phyloP scores from a whole-genome alignment of 345 rosid genomes.

The Camelina hispida region DNA sequence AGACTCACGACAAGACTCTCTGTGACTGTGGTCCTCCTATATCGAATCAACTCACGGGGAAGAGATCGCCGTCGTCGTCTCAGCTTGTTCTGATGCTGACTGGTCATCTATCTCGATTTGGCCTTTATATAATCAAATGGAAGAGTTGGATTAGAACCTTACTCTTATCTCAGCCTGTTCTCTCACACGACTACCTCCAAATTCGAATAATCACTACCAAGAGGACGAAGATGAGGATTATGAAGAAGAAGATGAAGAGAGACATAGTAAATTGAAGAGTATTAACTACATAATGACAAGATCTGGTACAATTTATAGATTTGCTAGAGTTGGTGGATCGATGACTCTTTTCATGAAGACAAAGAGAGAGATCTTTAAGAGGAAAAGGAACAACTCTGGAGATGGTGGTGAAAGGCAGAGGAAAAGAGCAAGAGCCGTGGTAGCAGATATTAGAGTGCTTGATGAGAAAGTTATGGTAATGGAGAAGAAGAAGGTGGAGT shows the following conservation, averaged over 20 bases:
- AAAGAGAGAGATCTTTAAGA: constrained; percentile 36
- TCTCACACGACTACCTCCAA: constrained; percentile 43
- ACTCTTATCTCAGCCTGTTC: constrained; percentile 61
- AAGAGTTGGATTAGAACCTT: constrained; percentile 68
- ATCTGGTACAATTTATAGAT: constrained; percentile 58
- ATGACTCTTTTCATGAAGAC: constrained; percentile 36
- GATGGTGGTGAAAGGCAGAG: constrained; percentile 35
- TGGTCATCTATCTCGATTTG: constrained; percentile 55
- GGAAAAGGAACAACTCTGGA: constrained; percentile 35
- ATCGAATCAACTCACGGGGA: constrained; percentile 70
- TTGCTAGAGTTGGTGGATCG: constrained; percentile 45
- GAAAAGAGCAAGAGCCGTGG: constrained; percentile 49
- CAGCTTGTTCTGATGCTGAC: constrained; percentile 66
- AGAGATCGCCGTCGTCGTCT: constrained; percentile 65
- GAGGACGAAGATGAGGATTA: constrained; percentile 13
- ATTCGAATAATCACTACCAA: background rate
- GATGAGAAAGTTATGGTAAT: constrained; percentile 58
- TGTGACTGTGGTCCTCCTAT: constrained; percentile 61
- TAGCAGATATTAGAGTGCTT: constrained; percentile 57
- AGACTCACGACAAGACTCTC: constrained; percentile 76
- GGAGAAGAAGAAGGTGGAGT: constrained; percentile 77
- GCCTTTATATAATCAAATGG: constrained; percentile 74
- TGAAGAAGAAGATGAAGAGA: constrained; percentile 44
- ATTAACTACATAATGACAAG: constrained; percentile 63
- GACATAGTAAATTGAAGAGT: constrained; percentile 57